These are phyloP conservation scores for Furcasterigmium furcatum DNA, from an alignment of 2,329 filamentous ascomycete species.

Conservation along the genomic window DNA sequence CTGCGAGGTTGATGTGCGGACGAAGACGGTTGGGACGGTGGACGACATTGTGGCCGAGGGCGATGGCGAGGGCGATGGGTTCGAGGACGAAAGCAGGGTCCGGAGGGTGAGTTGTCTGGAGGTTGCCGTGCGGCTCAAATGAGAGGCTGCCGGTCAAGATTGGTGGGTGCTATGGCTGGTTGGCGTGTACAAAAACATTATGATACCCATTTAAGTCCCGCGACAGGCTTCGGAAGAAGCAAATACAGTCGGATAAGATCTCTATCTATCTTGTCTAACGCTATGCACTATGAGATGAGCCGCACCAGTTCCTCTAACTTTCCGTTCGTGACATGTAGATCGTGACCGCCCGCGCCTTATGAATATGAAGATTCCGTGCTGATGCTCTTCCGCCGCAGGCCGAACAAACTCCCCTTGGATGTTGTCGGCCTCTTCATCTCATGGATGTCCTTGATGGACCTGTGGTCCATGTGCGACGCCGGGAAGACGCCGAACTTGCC, in stretches of 20 bases:
- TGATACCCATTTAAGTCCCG: too few species aligned
- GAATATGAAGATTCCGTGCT: constrained; percentile 2
- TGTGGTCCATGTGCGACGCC: constrained; percentile 29
- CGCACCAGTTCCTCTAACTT: too few species aligned
- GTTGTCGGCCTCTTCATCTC: not conserved
- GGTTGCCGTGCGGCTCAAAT: constrained; percentile 43
- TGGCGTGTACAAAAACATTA: too few species aligned
- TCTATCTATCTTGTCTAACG: too few species aligned
- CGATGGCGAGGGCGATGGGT: constrained; percentile 27
- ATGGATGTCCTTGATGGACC: constrained; percentile 5
- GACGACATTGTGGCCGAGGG: constrained; percentile 57
- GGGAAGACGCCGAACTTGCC: constrained; percentile 36
- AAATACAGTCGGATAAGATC: too few species aligned
- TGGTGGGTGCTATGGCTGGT: too few species aligned
- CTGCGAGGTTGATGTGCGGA: constrained; percentile 56
- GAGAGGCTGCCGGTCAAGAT: too few species aligned
- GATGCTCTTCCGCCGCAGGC: constrained; percentile 1
- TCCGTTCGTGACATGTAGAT: too few species aligned
- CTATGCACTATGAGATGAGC: too few species aligned
- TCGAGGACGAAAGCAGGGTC: constrained; percentile 34
- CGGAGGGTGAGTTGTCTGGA: constrained; percentile 50
- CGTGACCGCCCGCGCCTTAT: not conserved
- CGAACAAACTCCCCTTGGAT: not conserved
- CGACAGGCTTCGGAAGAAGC: too few species aligned
- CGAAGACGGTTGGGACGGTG: constrained; percentile 60